A percentile compares a stretch with the other conserved stretches of the same genome.
Evolutionary conservation across 768 basidiomycete genomes (phyloP).

Genomic region (Amanita exitialis): DNA sequence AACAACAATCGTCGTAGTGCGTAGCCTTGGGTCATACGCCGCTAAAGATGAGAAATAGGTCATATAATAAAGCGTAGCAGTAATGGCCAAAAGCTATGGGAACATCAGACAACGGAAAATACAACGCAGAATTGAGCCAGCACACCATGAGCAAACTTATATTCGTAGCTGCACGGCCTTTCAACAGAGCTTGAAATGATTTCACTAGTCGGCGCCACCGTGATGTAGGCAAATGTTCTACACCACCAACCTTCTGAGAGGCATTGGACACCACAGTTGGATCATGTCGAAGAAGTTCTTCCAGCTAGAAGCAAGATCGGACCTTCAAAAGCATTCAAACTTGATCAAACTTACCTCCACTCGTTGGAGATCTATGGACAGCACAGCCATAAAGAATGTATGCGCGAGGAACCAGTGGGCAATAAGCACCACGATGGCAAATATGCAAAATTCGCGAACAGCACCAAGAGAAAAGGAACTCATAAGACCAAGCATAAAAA

Average conservation of each 20-base stretch:
- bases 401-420: conserved; percentile 97
- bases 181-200: conserved; percentile 37
- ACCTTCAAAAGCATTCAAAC: conserved; percentile 4
- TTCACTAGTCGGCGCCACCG: conserved; percentile 33
- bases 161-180: conserved; percentile 64
- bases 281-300: conserved; percentile 77
- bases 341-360: conserved; percentile 49
- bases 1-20: conserved; percentile 3
- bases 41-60: conserved; percentile 42
- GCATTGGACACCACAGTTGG: conserved; percentile 40
- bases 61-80: conserved; percentile 64
- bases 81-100: conserved; percentile 63
- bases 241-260: conserved; percentile 16
- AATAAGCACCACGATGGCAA: conserved; percentile 88
- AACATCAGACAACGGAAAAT: conserved; percentile 6
- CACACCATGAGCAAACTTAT: conserved; percentile 69
- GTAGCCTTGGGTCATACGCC: conserved; percentile 14
- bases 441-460: conserved; percentile 87
- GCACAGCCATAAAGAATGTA: conserved; percentile 89
- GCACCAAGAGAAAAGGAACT: conserved; percentile 69
- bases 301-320: conserved; percentile 38
- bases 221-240: conserved; percentile 29
- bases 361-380: conserved; percentile 93
- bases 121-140: conserved; percentile 12
- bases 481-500: conserved; percentile 66